Evolutionary conservation across 2,329 filamentous ascomycete genomes (phyloP).

Genomic region (Fusarium torreyae): DNA sequence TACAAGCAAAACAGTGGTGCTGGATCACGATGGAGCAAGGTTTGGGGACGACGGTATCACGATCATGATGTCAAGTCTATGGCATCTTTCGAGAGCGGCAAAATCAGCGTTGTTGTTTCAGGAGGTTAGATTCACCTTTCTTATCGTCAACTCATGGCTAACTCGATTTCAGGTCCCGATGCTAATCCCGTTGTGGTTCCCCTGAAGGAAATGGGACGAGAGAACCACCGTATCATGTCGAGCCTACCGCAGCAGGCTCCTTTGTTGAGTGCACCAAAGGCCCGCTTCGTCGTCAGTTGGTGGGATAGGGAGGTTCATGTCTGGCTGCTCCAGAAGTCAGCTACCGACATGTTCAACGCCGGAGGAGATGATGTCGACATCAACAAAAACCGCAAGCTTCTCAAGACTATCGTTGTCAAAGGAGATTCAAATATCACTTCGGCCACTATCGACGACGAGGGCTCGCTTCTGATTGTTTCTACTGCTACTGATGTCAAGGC

Average conservation of each 20-base stretch:
- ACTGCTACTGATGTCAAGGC: slow-evolving; percentile 83
- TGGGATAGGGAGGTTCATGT: slow-evolving; percentile 91
- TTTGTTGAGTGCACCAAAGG: slow-evolving; percentile 78
- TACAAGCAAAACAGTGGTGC: slow-evolving; percentile 78
- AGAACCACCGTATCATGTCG: slow-evolving; percentile 87
- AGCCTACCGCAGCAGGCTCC: slow-evolving; percentile 85
- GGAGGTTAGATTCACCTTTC: slow-evolving; percentile 76
- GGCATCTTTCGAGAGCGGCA: slow-evolving; percentile 87
- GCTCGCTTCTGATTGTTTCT: slow-evolving; percentile 81
- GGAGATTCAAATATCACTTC: slow-evolving; percentile 89
- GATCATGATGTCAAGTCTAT: slow-evolving; percentile 96
- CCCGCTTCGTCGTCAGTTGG: slow-evolving; percentile 88
- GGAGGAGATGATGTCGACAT: slow-evolving; percentile 59
- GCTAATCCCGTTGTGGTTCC: slow-evolving; percentile 87
- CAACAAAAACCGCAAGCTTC: slow-evolving; percentile 73
- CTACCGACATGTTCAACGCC: slow-evolving; percentile 62
- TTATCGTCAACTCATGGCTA: not conserved
- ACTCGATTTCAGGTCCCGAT: slow-evolving; percentile 77
- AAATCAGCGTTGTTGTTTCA: slow-evolving; percentile 89
- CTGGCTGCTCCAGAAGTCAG: slow-evolving; percentile 73
- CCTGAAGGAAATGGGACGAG: slow-evolving; percentile 79
- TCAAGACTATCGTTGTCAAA: slow-evolving; percentile 77
- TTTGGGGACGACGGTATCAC: slow-evolving; percentile 89
- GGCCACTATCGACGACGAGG: slow-evolving; percentile 78
- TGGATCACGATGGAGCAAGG: slow-evolving; percentile 82